Percentiles rank a stretch among this genome's conserved stretches.
These are phyloP conservation scores for Pleurotus platypus DNA, from an alignment of 768 basidiomycete genomes.

Conservation along the genomic window DNA sequence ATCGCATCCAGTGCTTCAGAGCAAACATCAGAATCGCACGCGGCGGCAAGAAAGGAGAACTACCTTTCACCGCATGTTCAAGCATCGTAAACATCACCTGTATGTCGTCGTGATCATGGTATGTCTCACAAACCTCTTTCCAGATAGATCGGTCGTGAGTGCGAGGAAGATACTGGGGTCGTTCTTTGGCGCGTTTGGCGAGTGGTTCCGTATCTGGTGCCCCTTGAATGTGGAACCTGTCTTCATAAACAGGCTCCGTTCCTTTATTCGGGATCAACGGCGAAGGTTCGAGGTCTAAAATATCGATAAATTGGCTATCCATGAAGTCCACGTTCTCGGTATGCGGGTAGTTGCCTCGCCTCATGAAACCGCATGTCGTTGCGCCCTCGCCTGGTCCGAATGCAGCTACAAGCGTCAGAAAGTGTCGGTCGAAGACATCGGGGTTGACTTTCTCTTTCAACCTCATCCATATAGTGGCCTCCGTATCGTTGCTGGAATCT, in stretches of 20 bases:
- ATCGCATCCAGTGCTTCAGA: slow-evolving; percentile 8
- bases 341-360: not conserved
- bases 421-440: not conserved
- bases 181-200: not conserved
- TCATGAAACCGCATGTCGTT: not conserved
- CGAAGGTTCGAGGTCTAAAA: not conserved
- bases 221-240: not conserved
- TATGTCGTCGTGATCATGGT: not conserved
- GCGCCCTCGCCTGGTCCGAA: not conserved
- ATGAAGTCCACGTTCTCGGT: not conserved
- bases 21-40: not conserved
- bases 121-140: not conserved
- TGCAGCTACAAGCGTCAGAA: not conserved
- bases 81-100: not conserved
- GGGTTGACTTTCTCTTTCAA: not conserved
- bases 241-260: not conserved
- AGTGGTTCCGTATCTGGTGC: not conserved
- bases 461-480: not conserved
- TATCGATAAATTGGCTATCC: not conserved
- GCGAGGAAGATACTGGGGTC: not conserved
- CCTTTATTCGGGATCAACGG: not conserved
- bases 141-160: not conserved
- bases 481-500: not conserved
- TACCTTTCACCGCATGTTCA: slow-evolving; percentile 4
- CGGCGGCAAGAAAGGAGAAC: not conserved